Base-by-base conservation (phyloP, 2,329 filamentous ascomycete species). In the Apiospora aurea region DNA sequence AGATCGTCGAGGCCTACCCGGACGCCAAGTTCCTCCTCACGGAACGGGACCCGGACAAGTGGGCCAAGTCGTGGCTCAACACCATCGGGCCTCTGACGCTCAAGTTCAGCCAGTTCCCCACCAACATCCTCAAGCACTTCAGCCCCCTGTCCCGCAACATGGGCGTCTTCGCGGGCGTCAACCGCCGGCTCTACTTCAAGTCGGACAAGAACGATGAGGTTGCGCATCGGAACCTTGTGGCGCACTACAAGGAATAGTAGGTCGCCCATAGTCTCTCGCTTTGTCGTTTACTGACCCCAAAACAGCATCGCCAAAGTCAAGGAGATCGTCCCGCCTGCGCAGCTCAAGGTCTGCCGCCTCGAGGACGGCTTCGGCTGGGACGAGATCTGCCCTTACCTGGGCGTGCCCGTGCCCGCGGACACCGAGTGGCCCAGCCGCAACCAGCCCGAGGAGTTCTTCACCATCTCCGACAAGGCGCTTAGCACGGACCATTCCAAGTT, bases 11-110 rank as follows among this genome's bases (percentile, higher is more conserved):
- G 16, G 75, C 76, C 5, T 82, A 82, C 49, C 81, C 81, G 0
- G 76, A 82, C 26, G 80, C 81, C 26, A 82, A 79, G 69, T 83
- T 82, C 70, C 79, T 83, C 21, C 75, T 83, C 18, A 79, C 77
- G 3, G 80, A 83, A 69, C 77, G 82, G 18, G 75, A 80, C 29
- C 77, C 78, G 3, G 77, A 81, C n/a, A 79, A 78, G 61, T 83
- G 82, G 81, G 76, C 74, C 10, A 76, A 74, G 53, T 81, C 79
- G 10, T 77, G 78, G 61, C 70, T 75, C 57, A 80, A 80, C 67
- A 80, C 80, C 2, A 21, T 79, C 44, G 77, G 75, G 8, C 14
- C 41, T 18, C 38, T 75, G n/a, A 4, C 13, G 13, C n/a, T 29
- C 4, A 13, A 24, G 57, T 34, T 75, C 13, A 18, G 16, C 1